phyloP scores from a whole-genome alignment of 495 filamentous ascomycete species.

The Neurospora sp. region DNA sequence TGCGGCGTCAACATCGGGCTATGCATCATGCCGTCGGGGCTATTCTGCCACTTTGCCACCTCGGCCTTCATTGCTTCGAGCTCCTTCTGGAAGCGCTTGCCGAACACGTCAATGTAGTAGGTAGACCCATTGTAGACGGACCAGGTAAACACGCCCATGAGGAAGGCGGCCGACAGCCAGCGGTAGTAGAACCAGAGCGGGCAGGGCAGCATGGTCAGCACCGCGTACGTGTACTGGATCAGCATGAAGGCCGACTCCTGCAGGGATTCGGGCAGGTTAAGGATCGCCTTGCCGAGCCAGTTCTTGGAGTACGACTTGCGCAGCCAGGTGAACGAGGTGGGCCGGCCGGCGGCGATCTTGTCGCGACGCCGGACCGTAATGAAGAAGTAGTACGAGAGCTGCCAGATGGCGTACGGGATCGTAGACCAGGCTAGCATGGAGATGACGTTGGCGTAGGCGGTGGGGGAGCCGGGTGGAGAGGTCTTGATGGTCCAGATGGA shows the following conservation, averaged over 20 bases:
- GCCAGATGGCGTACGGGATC: constrained; percentile 86
- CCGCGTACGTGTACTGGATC: constrained; percentile 86
- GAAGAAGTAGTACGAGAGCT: constrained; percentile 80
- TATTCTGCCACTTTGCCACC: constrained; percentile 77
- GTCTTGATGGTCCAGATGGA: constrained; percentile 75
- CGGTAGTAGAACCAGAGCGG: constrained; percentile 91
- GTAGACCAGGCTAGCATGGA: constrained; percentile 93
- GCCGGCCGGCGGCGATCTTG: constrained; percentile 91
- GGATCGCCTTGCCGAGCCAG: constrained; percentile 77
- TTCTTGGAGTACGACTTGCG: constrained; percentile 78
- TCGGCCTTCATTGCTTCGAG: constrained; percentile 82
- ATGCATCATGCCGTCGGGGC: constrained; percentile 31
- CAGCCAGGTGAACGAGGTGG: constrained; percentile 96
- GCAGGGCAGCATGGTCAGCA: constrained; percentile 87
- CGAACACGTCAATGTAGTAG: constrained; percentile 96
- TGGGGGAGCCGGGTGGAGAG: constrained; percentile 55
- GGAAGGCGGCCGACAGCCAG: constrained; percentile 66
- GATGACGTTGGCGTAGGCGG: constrained; percentile 64
- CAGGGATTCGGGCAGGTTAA: constrained; percentile 59
- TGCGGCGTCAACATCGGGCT: constrained; percentile 32
- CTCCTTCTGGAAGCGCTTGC: constrained; percentile 93
- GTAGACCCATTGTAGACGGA: constrained; percentile 91
- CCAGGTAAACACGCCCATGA: constrained; percentile 75
- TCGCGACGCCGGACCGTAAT: constrained; percentile 87
- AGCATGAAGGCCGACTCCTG: constrained; percentile 93